Base-by-base conservation (phyloP, 2,329 filamentous ascomycete species). In the Cladosporium sp. region DNA sequence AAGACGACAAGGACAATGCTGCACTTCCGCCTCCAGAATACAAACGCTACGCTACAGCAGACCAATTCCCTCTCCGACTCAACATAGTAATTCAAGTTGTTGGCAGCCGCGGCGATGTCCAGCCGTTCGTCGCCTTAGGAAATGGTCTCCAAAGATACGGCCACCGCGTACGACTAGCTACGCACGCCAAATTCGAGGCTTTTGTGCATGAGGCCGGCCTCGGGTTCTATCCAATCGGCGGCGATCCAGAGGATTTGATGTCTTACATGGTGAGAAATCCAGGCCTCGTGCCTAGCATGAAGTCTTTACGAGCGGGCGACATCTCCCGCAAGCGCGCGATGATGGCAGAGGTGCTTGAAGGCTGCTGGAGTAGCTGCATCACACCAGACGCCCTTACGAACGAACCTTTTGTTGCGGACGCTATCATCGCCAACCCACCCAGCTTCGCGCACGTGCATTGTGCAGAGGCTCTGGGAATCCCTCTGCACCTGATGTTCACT, bases 221-320 rank as follows among this genome's bases (percentile, higher is more conserved):
- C 13, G 89, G 91, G 65, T 93, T 93, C 74, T 93, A 92, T 72
- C 87, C 83, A 1, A 83, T 92, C 1, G 89, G 89, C 1, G 90
- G 90, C 1, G 86, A 93, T 64, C 90, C 90, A 1, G 84, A 86
- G 0, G 88, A 92, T 71, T 77, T 94, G 1, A 93, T 93, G 90
- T 86, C 88, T 0, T 93, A 91, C 70, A 93, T 94, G 90, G 88
- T 92, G 34, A 91, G 91, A 74, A 91, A 93, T 65, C 88, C 79
- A 0, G 88, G 89, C 3, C 78, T 93, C 71, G 88, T 94, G 2
- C 89, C 90, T 0, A 87, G 81, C 1, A 75, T 92, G 22, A 83
- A 89, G 61, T 87, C 87, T 0, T 82, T 93, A 56, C 86, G 83
- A 61, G 82, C 85, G 1, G 89, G 89, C 3, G 89, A 93, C 63